These are phyloP conservation scores for Clonostachys solani DNA, from an alignment of 2,329 filamentous ascomycete species.

Conservation along the genomic window DNA sequence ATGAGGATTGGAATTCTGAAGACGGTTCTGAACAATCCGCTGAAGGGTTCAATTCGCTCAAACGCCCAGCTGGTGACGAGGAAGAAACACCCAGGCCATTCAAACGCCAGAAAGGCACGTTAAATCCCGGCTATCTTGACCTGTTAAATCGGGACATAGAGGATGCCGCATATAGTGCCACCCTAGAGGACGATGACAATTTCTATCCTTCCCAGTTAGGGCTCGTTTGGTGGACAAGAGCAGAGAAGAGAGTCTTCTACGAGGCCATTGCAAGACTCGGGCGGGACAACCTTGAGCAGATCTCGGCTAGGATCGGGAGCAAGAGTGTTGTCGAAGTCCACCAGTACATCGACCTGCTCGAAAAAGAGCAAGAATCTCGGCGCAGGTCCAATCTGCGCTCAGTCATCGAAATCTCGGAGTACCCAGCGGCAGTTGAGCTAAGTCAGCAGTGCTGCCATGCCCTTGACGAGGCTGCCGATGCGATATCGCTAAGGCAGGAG, in stretches of 20 bases:
- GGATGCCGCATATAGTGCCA: slow-evolving; percentile 38
- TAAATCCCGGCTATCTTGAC: slow-evolving; percentile 42
- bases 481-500: slow-evolving; percentile 61
- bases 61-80: slow-evolving; percentile 18
- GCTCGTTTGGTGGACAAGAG: slow-evolving; percentile 61
- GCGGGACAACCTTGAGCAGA: slow-evolving; percentile 53
- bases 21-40: background rate
- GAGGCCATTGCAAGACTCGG: slow-evolving; percentile 60
- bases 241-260: slow-evolving; percentile 72
- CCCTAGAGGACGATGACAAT: slow-evolving; percentile 19
- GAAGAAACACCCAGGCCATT: slow-evolving; percentile 21
- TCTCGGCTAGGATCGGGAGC: slow-evolving; percentile 59
- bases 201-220: slow-evolving; percentile 57
- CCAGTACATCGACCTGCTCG: slow-evolving; percentile 63
- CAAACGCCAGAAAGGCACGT: slow-evolving; percentile 36
- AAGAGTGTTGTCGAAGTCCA: slow-evolving; percentile 74
- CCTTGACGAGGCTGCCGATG: slow-evolving; percentile 66
- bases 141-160: slow-evolving; percentile 54
- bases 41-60: slow-evolving; percentile 14
- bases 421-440: slow-evolving; percentile 72
- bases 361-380: slow-evolving; percentile 38
- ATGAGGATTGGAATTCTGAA: no score
- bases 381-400: slow-evolving; percentile 23
- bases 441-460: slow-evolving; percentile 58
- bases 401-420: slow-evolving; percentile 42